Evolutionary conservation across 768 basidiomycete genomes (phyloP).

Genomic region (Cubamyces lactineus): DNA sequence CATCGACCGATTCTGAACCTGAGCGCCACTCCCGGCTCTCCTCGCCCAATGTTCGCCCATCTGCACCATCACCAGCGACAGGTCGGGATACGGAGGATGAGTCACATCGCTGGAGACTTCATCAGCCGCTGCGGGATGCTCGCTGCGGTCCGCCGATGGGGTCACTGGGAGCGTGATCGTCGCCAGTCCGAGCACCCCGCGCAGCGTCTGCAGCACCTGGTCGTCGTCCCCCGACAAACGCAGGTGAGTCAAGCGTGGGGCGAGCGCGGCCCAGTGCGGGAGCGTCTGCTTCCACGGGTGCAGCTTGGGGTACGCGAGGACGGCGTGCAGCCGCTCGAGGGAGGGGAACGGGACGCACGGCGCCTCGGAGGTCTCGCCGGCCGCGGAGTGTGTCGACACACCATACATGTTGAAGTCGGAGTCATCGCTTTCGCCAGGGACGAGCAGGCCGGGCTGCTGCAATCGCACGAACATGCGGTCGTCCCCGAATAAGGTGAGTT

Average conservation of each 20-base stretch:
- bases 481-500: slow-evolving; percentile 22
- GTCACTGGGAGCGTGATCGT: neutral
- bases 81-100: neutral
- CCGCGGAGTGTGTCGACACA: neutral
- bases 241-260: slow-evolving; percentile 16
- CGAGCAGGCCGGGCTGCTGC: neutral
- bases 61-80: slow-evolving; percentile 14
- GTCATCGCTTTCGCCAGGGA: slow-evolving; percentile 12
- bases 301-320: slow-evolving; percentile 16
- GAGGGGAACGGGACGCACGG: slow-evolving; percentile 12
- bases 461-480: slow-evolving; percentile 19
- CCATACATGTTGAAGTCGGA: slow-evolving; percentile 23
- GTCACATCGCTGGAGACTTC: neutral
- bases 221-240: slow-evolving; percentile 17
- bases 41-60: neutral
- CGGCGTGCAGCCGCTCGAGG: slow-evolving; percentile 18
- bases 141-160: neutral
- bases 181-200: slow-evolving; percentile 8
- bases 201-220: slow-evolving; percentile 10
- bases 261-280: slow-evolving; percentile 14
- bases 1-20: neutral
- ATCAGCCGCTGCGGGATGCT: neutral
- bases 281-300: slow-evolving; percentile 24
- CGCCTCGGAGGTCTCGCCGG: neutral
- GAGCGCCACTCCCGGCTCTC: neutral